A percentile compares a stretch with the other conserved stretches of the same genome.
Conservation (phyloP, 805 yeast species). For the Pichia manshurica region DNA sequence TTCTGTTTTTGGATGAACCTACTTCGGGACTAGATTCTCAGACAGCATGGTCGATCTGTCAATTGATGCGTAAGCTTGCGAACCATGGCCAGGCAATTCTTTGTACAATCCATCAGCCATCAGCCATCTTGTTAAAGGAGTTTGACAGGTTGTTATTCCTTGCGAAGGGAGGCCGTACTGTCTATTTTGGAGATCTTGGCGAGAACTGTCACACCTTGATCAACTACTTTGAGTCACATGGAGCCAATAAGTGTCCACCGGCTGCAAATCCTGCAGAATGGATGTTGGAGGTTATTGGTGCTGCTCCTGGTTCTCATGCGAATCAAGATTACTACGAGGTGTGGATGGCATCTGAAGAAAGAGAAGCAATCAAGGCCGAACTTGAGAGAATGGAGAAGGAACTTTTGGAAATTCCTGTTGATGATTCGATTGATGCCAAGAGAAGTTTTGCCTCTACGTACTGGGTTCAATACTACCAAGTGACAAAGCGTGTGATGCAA, state of each 20-base stretch:
- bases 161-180: constrained; percentile 67
- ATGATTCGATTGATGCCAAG: constrained; percentile 28
- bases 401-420: constrained; percentile 35
- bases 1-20: constrained; percentile 55
- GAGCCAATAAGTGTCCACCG: constrained; percentile 61
- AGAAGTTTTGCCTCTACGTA: constrained; percentile 43
- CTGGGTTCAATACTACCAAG: constrained; percentile 37
- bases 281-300: constrained; percentile 85
- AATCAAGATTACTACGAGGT: constrained; percentile 68
- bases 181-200: constrained; percentile 72
- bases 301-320: constrained; percentile 76
- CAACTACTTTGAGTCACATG: constrained; percentile 58
- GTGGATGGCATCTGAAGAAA: constrained; percentile 61
- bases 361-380: constrained; percentile 50
- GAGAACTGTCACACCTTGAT: constrained; percentile 49
- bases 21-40: constrained; percentile 57
- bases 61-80: constrained; percentile 46
- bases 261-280: constrained; percentile 83
- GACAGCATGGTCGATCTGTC: constrained; percentile 55
- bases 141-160: constrained; percentile 71
- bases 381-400: constrained; percentile 60
- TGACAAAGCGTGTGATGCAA: constrained; percentile 46
- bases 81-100: constrained; percentile 50
- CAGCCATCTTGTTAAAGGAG: constrained; percentile 69
- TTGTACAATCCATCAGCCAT: constrained; percentile 82